Evolutionary conservation across 2,329 filamentous ascomycete genomes (phyloP), one percentile per base, ranked within the genome.

Genomic region (Orbilia blumenaviensis): DNA sequence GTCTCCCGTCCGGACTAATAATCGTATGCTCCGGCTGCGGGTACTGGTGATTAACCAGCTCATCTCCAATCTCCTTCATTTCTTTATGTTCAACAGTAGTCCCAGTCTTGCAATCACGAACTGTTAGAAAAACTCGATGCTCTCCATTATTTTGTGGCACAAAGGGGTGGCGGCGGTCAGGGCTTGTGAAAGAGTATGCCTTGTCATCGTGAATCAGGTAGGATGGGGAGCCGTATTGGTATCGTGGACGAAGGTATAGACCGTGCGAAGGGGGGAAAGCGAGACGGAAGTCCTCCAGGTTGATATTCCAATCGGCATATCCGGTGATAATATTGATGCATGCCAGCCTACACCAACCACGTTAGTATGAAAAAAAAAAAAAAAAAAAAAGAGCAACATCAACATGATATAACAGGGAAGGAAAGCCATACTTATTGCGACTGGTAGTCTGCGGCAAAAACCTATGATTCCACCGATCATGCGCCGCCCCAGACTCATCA

Each of bases 261-360:
- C 44, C 63, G 21, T 68, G 58, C 0, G 54, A 41, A 0, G 63
- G 32, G 4, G 66, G 64, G 25, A 77, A 71, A 25, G 66, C 60
- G 2, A 71, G 52, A 42, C 48, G 66, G 21, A 34, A 48, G 34
- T 66, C 50, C 8, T 76, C 63, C 50, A 77, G 41, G 16, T 32
- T 60, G 23, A 66, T 46, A 25, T 69, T 77, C 73, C 73, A 77
- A 14, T 77, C 66, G 1, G 73, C 73, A 12, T 77, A 71, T 5
- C 73, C 73, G 9, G 73, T 69, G 34, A 77, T 61, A 23, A 77
- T 60, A 18, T 77, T 71, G 48, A 77, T 66, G 25, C 73, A 71
- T 0, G 73, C 73, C 10, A 77, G 54, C 50, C 73, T 77, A 6
- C 10, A n/a, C 27, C 14, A 12, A 25, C 5, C 27, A 34, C n/a